phyloP scores from a whole-genome alignment of 2,329 filamentous ascomycete genomes.

The Hypoxylon sp. region DNA sequence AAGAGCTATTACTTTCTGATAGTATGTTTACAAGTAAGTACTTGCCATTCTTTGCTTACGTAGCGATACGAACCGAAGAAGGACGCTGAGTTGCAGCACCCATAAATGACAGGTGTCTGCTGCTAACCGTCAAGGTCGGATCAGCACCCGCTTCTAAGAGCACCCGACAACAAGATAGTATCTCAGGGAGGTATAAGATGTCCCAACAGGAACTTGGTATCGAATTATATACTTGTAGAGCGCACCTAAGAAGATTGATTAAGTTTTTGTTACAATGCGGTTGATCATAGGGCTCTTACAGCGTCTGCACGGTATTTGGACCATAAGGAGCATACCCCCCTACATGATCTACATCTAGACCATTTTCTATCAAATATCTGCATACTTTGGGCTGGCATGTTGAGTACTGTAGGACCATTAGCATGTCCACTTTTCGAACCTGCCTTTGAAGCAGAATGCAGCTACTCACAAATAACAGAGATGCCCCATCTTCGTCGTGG shows the following conservation, averaged over 20 bases:
- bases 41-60: neutral
- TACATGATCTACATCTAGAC: neutral
- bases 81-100: fast-evolving
- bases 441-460: neutral
- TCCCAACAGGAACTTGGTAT: no score
- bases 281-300: neutral
- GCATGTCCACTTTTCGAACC: neutral
- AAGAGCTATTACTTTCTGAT: neutral
- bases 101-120: neutral
- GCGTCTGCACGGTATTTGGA: neutral
- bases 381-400: neutral
- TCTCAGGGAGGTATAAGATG: neutral
- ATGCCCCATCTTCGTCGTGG: neutral
- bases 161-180: neutral
- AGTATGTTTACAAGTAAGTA: neutral
- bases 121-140: neutral
- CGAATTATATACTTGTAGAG: neutral
- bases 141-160: slow-evolving; percentile 6
- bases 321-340: neutral
- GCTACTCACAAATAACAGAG: neutral
- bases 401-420: neutral
- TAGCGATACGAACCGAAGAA: neutral
- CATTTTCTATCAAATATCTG: neutral
- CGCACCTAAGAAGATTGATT: neutral
- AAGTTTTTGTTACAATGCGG: neutral